Evolutionary conservation across 2,329 filamentous ascomycete species (phyloP).

Genomic region (Nigrospora sphaerica): DNA sequence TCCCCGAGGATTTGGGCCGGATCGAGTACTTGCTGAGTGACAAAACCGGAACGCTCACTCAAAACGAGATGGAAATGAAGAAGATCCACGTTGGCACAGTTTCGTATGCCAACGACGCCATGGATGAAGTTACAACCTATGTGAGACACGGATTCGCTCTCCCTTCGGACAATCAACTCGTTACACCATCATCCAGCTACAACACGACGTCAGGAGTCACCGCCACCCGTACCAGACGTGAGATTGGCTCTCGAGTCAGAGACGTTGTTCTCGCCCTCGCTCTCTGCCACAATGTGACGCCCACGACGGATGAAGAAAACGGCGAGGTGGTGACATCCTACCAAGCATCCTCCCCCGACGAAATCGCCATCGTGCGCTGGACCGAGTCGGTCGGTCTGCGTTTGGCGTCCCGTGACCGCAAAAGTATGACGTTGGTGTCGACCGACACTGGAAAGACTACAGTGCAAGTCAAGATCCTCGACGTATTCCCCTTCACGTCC

Average conservation of each 20-base stretch:
- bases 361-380: conserved; percentile 96
- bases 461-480: conserved; percentile 81
- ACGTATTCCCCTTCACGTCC: conserved; percentile 95
- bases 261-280: conserved; percentile 90
- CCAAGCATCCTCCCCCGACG: conserved; percentile 94
- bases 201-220: conserved; percentile 51
- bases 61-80: conserved; percentile 98
- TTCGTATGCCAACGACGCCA: conserved; percentile 95
- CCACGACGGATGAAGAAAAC: conserved; percentile 76
- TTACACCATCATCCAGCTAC: conserved; percentile 70
- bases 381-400: conserved; percentile 87
- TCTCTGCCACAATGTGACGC: conserved; percentile 95
- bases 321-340: conserved; percentile 76
- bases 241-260: conserved; percentile 87
- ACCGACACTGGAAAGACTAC: conserved; percentile 65
- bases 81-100: conserved; percentile 98
- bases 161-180: conserved; percentile 41
- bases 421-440: conserved; percentile 75
- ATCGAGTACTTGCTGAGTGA: conserved; percentile 96
- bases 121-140: conserved; percentile 91
- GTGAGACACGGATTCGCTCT: conserved; percentile 72
- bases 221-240: conserved; percentile 77
- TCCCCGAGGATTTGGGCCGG: conserved; percentile 89
- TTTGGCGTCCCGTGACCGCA: conserved; percentile 77
- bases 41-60: conserved; percentile 95